Base-by-base conservation (phyloP, 768 basidiomycete species). In the Strobilomyces dryophilus region DNA sequence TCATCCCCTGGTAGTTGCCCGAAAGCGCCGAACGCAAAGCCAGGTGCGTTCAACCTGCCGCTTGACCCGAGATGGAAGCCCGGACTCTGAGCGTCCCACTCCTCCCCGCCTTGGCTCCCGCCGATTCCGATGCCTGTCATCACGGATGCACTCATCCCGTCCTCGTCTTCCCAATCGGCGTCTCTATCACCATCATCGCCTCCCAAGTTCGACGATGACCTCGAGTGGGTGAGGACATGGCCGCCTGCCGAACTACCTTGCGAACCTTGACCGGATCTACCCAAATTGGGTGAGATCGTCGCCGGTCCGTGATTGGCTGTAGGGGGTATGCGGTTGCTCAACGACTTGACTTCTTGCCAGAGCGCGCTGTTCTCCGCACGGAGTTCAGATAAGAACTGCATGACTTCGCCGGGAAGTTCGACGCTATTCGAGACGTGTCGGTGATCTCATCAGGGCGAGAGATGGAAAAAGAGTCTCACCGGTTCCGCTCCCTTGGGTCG, bases 351-450 rank as follows among this genome's bases (percentile, higher is more conserved):
- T 44, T 73, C 74, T 41, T 55, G 58, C 76, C 79, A 81, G 52
- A 90, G 75, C 26, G 81, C 71, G 43, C 79, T 70, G 58, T 89
- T 87, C 66, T 90, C 88, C 8, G 88, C 86, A 45, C 83, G 77
- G 77, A 91, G 85, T 9, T 82, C 78, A 14, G 73, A 71, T 9
- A 92, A 76, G 14, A 63, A 56, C 49, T 59, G 61, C 5, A 70
- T 73, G 47, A 89, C 87, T 76, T 92, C 89, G 7, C 88, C 87
- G 2, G 89, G 89, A 29, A 91, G 76, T 68, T 91, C 89, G 36
- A 90, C 82, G 26, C 88, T 82, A 56, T 47, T 15, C 64, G 82
- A 81, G 45, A 37, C 4, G n/a, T 2, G 24, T 70, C 12, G 56
- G 51, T 20, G 12, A 35, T n/a, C 24, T 31, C 32, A 21, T 37